phyloP scores from a whole-genome alignment of 768 basidiomycete genomes.

The Epithele typhae region DNA sequence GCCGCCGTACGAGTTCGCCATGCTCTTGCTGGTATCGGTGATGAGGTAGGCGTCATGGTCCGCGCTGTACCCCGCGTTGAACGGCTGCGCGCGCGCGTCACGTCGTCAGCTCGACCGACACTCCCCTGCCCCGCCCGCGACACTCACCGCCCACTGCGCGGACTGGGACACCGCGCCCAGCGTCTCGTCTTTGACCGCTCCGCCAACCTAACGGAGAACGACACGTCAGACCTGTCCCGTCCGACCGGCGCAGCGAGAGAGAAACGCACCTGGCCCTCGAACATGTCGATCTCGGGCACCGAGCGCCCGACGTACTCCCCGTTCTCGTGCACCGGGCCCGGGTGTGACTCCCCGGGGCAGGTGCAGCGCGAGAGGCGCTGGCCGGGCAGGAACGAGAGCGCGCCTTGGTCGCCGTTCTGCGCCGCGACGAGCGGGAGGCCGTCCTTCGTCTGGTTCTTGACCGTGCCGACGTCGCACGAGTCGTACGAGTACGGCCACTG shows the following conservation, averaged over 20 bases:
- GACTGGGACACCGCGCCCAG: conserved; percentile 89
- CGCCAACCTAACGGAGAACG: too few species aligned
- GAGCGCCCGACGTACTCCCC: conserved; percentile 75
- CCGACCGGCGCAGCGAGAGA: too few species aligned
- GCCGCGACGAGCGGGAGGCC: conserved; percentile 60
- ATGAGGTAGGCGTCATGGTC: conserved; percentile 53
- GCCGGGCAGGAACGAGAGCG: conserved; percentile 72
- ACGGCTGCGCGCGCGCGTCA: conserved; percentile 48
- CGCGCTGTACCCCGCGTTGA: conserved; percentile 71
- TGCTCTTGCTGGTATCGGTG: conserved; percentile 41
- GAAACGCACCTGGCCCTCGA: too few species aligned
- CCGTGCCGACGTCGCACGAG: too few species aligned
- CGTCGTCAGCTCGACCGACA: neutral
- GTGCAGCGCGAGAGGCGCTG: conserved; percentile 87
- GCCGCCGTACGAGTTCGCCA: conserved; percentile 65
- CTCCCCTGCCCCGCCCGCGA: conserved; percentile 29
- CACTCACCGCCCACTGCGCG: conserved; percentile 70
- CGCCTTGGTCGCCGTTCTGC: too few species aligned
- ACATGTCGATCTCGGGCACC: conserved; percentile 87
- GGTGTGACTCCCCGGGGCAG: too few species aligned
- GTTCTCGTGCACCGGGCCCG: conserved; percentile 70
- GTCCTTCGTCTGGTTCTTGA: conserved; percentile 69
- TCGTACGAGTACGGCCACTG: too few species aligned
- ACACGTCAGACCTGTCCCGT: too few species aligned
- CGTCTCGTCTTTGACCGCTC: too few species aligned